phyloP scores from a whole-genome alignment of 768 basidiomycete species.

The Rhizopogon salebrosus region DNA sequence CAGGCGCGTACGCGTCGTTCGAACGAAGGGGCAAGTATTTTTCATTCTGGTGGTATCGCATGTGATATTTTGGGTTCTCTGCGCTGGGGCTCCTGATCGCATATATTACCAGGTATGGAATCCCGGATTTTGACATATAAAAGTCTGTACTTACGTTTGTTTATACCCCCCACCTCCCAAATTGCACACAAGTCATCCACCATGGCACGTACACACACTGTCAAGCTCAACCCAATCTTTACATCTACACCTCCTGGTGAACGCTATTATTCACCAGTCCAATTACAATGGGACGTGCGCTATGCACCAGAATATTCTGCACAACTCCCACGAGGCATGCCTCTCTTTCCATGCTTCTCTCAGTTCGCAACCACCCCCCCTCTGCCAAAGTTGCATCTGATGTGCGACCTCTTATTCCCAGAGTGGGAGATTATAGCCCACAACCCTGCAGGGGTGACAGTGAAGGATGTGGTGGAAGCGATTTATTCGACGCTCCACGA shows the following conservation, averaged over 20 bases:
- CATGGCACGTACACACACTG: slow-evolving; percentile 12
- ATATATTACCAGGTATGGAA: not conserved
- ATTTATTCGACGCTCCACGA: slow-evolving; percentile 35
- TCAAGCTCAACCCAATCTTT: slow-evolving; percentile 16
- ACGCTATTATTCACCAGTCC: slow-evolving; percentile 8
- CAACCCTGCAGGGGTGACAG: slow-evolving; percentile 44
- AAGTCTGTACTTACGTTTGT: not conserved
- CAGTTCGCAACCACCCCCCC: slow-evolving; percentile 42
- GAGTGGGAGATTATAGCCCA: slow-evolving; percentile 37
- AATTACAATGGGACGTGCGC: slow-evolving; percentile 48
- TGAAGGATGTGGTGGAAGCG: slow-evolving; percentile 46
- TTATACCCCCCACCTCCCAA: not conserved
- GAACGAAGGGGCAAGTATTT: slow-evolving; percentile 12
- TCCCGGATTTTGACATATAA: slow-evolving; percentile 10
- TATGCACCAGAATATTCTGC: slow-evolving; percentile 29
- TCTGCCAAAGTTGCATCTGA: slow-evolving; percentile 31
- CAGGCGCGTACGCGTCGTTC: not conserved
- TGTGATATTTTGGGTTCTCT: not conserved
- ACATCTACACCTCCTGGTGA: slow-evolving; percentile 8
- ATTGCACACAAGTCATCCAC: slow-evolving; percentile 1
- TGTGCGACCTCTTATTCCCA: slow-evolving; percentile 42
- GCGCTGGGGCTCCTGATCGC: not conserved
- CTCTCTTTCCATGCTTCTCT: slow-evolving; percentile 22
- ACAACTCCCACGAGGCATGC: slow-evolving; percentile 5
- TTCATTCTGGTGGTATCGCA: slow-evolving; percentile 7